These are phyloP conservation scores for Solanum chaucha DNA, from an alignment of 257 asterid genomes.

Conservation along the genomic window DNA sequence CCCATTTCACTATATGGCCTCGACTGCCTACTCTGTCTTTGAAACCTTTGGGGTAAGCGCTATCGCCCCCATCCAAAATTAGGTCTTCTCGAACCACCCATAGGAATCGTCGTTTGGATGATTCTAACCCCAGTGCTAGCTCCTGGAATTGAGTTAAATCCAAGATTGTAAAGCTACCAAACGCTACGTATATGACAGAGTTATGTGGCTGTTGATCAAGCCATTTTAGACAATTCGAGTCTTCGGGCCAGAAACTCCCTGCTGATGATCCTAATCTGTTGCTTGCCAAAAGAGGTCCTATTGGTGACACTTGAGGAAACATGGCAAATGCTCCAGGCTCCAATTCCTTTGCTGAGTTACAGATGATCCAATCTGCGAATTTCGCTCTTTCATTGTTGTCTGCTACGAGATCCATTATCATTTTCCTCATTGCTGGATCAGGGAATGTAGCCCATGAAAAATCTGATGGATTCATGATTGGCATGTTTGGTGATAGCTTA, in stretches of 20 bases:
- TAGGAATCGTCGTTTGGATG: constrained; percentile 25
- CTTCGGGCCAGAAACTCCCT: constrained; percentile 46
- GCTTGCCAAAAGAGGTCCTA: constrained; percentile 47
- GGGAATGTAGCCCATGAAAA: constrained; percentile 31
- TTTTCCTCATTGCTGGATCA: constrained; percentile 14
- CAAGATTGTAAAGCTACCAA: constrained; percentile 47
- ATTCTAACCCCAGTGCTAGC: constrained; percentile 48
- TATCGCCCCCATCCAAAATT: neutral
- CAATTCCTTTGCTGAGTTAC: constrained; percentile 36
- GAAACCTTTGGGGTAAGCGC: constrained; percentile 35
- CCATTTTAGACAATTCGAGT: constrained; percentile 31
- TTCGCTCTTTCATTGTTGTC: constrained; percentile 2
- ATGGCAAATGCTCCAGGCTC: constrained; percentile 34
- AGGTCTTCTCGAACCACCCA: constrained; percentile 45
- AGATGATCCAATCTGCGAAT: constrained; percentile 22
- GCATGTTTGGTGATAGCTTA: constrained; percentile 38
- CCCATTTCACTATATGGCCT: constrained; percentile 36
- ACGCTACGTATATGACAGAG: constrained; percentile 43
- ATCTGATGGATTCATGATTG: constrained; percentile 19
- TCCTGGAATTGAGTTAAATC: constrained; percentile 34
- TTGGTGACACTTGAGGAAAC: constrained; percentile 15
- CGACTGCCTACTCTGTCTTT: constrained; percentile 12
- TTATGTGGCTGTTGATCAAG: constrained; percentile 34
- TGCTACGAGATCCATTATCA: constrained; percentile 5
- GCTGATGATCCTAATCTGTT: constrained; percentile 30